phyloP scores from a whole-genome alignment of 2,329 filamentous ascomycete species.

The Xylaria sp. region DNA sequence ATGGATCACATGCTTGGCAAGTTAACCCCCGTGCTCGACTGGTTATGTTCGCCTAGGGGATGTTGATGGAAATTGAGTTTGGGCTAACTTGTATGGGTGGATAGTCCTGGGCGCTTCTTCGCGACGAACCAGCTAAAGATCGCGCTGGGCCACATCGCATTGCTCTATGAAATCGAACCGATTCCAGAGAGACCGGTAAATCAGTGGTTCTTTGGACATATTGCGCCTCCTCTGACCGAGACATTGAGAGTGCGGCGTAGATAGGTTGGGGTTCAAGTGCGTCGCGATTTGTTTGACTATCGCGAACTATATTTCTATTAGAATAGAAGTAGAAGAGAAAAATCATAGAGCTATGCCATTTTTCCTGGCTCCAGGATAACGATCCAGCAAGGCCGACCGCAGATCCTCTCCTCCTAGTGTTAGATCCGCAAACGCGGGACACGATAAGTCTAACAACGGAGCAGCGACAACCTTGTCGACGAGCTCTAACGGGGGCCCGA shows the following conservation, averaged over 20 bases:
- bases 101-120: constrained; percentile 53
- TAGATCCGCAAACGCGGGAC: constrained; percentile 47
- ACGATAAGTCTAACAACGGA: constrained; percentile 44
- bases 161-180: constrained; percentile 52
- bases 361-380: constrained; percentile 36
- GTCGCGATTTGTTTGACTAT: neutral
- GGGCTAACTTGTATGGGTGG: constrained; percentile 5
- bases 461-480: constrained; percentile 48
- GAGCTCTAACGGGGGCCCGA: constrained; percentile 48
- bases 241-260: constrained; percentile 41
- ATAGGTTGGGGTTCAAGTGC: neutral
- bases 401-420: constrained; percentile 41
- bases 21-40: constrained; percentile 24
- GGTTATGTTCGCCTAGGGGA: too few species aligned
- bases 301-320: neutral
- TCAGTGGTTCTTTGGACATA: constrained; percentile 46
- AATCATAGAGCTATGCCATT: constrained; percentile 32
- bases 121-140: constrained; percentile 54
- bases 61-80: neutral
- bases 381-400: constrained; percentile 30
- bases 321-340: neutral
- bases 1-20: constrained; percentile 52
- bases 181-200: constrained; percentile 41
- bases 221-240: constrained; percentile 43
- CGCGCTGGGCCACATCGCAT: constrained; percentile 48